Percentiles rank a stretch among this genome's conserved stretches.
Conservation (phyloP, 495 filamentous ascomycete species). For the Trichoderma reesei region DNA sequence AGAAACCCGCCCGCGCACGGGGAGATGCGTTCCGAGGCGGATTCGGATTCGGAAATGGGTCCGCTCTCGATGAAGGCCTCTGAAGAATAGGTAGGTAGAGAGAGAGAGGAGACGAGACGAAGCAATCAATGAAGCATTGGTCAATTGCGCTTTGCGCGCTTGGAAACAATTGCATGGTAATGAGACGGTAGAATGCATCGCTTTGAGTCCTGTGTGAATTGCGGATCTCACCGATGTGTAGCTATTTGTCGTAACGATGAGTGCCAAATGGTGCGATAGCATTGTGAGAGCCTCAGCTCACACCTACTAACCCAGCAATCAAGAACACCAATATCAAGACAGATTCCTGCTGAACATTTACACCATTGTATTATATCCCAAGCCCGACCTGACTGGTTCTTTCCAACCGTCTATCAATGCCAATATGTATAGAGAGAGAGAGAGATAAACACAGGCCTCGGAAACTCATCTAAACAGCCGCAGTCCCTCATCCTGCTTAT, state of each 20-base stretch:
- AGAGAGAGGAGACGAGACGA: too few relatives aligned
- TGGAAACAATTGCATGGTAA: too few relatives aligned
- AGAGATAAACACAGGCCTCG: not conserved
- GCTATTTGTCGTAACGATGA: too few relatives aligned
- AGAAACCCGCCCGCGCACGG: not conserved
- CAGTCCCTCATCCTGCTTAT: slow-evolving; percentile 56
- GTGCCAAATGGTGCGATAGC: too few relatives aligned
- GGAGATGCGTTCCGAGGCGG: not conserved
- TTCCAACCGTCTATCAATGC: not conserved
- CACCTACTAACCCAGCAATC: too few relatives aligned
- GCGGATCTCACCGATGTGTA: too few relatives aligned
- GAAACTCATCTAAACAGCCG: slow-evolving; percentile 59
- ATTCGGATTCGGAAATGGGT: slow-evolving; percentile 2
- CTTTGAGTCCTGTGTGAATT: too few relatives aligned
- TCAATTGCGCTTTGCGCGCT: too few relatives aligned
- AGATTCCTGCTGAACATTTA: not conserved
- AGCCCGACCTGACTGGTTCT: not conserved
- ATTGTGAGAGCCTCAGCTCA: too few relatives aligned
- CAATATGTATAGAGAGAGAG: not conserved
- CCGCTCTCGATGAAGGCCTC: not conserved
- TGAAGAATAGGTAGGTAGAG: too few relatives aligned
- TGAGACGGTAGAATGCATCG: too few relatives aligned
- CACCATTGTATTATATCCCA: not conserved
- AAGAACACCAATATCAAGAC: not conserved
- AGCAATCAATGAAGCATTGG: too few relatives aligned